Conservation (phyloP, 176 grass and related monocot species). For the Musa beccarii region DNA sequence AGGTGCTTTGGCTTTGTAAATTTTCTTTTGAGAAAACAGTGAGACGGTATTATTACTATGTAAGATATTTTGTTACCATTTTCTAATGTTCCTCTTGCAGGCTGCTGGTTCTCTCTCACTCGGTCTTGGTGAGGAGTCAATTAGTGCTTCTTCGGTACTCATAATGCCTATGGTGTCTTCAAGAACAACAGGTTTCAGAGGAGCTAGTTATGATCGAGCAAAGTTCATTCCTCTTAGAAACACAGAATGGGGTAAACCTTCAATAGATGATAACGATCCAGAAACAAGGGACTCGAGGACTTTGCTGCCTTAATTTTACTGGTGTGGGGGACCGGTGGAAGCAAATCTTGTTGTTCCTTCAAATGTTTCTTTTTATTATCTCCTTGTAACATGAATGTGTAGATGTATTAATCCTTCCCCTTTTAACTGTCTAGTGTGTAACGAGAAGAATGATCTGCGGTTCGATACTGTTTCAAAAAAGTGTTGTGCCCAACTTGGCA, state of each 20-base stretch:
- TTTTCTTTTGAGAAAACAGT: not conserved
- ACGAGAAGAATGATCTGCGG: not conserved
- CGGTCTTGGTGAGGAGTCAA: constrained; percentile 58
- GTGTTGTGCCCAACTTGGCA: not conserved
- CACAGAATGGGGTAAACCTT: constrained; percentile 46
- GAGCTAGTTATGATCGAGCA: constrained; percentile 36
- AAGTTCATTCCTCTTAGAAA: constrained; percentile 60
- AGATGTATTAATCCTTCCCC: constrained; percentile 14
- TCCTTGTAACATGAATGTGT: constrained; percentile 43
- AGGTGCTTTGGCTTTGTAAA: constrained; percentile 42
- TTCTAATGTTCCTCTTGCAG: constrained; percentile 37
- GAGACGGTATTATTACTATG: not conserved
- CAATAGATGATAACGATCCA: constrained; percentile 28
- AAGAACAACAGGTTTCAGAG: constrained; percentile 75
- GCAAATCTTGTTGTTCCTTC: constrained; percentile 36
- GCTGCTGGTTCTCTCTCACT: constrained; percentile 72
- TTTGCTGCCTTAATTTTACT: constrained; percentile 40
- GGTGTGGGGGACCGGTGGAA: constrained; percentile 7
- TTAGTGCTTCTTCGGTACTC: constrained; percentile 78
- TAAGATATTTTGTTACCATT: not conserved
- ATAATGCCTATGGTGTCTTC: constrained; percentile 90
- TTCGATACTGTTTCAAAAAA: not conserved
- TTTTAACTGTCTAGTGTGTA: not conserved
- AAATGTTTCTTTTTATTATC: constrained; percentile 26
- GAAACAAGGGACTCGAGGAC: constrained; percentile 37